Evolutionary conservation across 2,329 filamentous ascomycete genomes (phyloP).

Genomic region (Rhinocladiella similis): DNA sequence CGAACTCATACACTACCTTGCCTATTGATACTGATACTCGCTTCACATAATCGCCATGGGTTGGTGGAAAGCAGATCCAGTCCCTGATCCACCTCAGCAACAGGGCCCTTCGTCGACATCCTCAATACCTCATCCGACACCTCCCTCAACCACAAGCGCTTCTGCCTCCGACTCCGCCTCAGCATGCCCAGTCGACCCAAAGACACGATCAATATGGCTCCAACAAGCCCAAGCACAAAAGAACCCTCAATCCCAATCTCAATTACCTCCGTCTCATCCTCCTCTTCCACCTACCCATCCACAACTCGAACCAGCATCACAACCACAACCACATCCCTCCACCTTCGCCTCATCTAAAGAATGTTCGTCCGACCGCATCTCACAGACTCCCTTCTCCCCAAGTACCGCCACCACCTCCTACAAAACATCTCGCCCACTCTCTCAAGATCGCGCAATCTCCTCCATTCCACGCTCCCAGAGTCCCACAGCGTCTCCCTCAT

Average conservation of each 20-base stretch:
- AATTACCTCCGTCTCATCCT: slow-evolving; percentile 33
- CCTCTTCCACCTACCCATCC: slow-evolving; percentile 16
- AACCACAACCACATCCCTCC: not conserved
- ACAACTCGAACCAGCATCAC: not conserved
- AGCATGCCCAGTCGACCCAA: slow-evolving; percentile 85
- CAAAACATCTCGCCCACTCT: slow-evolving; percentile 51
- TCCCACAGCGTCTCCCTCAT: slow-evolving; percentile 25
- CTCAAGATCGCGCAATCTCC: slow-evolving; percentile 70
- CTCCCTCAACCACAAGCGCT: slow-evolving; percentile 34
- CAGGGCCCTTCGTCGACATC: slow-evolving; percentile 34
- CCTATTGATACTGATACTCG: too few relatives aligned
- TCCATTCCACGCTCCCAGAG: slow-evolving; percentile 69
- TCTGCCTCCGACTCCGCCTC: slow-evolving; percentile 37
- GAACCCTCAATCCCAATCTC: slow-evolving; percentile 48
- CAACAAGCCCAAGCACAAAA: slow-evolving; percentile 54
- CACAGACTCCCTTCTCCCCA: slow-evolving; percentile 27
- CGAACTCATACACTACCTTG: not conserved
- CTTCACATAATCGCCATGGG: slow-evolving; percentile 15
- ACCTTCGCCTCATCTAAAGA: slow-evolving; percentile 33
- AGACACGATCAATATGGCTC: slow-evolving; percentile 85
- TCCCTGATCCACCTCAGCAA: slow-evolving; percentile 13
- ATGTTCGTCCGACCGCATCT: slow-evolving; percentile 32
- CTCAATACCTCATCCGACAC: slow-evolving; percentile 27
- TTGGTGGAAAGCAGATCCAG: slow-evolving; percentile 32
- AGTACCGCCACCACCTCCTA: slow-evolving; percentile 12